Base-by-base conservation (phyloP, 1,139 yeast genomes). In the Kodamaea anthophila region DNA sequence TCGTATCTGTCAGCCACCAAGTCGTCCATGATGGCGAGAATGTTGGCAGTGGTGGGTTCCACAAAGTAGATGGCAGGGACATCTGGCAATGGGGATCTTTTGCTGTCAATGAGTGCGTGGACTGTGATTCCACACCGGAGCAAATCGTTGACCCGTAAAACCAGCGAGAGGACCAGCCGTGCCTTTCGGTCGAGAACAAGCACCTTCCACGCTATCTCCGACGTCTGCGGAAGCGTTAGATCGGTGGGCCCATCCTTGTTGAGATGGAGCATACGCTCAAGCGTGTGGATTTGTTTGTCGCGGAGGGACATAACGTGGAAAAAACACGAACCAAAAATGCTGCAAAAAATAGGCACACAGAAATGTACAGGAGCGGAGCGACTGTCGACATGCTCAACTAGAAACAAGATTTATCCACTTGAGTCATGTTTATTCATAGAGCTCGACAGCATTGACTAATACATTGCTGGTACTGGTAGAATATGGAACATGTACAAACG, bases 21-120 rank as follows among this genome's bases (percentile, higher is more conserved):
- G 50, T 93, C 98, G 29, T 74, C 71, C 12, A 86, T 70, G 21
- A 91, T 81, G 15, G 59, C 50, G 26, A 72, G 58, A 28, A 91
- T 65, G 49, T 91, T 93, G 31, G 76, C 88, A 21, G 69, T 61
- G 0, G 94, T 83, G 4, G 98, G 98, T 36, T 84, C 83, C 26
- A 91, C 78, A 46, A 93, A 88, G 57, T 93, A 91, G 28, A 93
- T 76, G 3, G 78, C 98, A 1, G 97, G 96, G 6, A 88, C 97
- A 46, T 91, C 98, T 2, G 94, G 86, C 32, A 91, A 67, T 2
- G 91, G 73, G 14, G 88, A 74, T 39, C 98, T 65, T 34, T 73
- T 74, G 29, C 84, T 65, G 35, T 68, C 66, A 33, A 88, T 74
- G 35, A 82, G 58, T 38, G 91, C 69, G 53, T 91, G 97, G 42